These are phyloP conservation scores for Suillus brevipes DNA, from an alignment of 768 basidiomycete genomes.

Conservation along the genomic window DNA sequence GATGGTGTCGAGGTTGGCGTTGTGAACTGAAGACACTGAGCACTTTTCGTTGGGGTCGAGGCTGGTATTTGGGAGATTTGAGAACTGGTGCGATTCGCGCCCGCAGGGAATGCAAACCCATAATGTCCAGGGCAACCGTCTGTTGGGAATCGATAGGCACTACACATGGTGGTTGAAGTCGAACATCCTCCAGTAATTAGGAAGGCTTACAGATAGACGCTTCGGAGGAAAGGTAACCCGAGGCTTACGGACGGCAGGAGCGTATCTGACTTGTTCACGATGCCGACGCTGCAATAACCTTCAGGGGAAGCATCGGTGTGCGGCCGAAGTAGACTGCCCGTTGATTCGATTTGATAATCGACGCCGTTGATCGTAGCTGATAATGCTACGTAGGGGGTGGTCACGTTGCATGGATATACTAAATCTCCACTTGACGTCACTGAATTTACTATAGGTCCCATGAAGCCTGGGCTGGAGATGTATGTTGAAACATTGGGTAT, in stretches of 20 bases:
- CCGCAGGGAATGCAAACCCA: slow-evolving; percentile 31
- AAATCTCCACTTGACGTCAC: neutral
- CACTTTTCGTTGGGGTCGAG: slow-evolving; percentile 27
- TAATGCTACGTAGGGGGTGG: slow-evolving; percentile 24
- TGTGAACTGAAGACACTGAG: slow-evolving; percentile 25
- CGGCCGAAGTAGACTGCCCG: slow-evolving; percentile 23
- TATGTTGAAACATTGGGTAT: slow-evolving; percentile 22
- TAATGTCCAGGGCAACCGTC: slow-evolving; percentile 31
- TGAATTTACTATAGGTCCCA: slow-evolving; percentile 23
- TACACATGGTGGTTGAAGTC: slow-evolving; percentile 1
- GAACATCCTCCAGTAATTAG: neutral
- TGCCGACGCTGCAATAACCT: slow-evolving; percentile 25
- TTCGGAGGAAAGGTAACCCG: slow-evolving; percentile 31
- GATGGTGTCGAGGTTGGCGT: slow-evolving; percentile 31
- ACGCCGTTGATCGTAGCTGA: slow-evolving; percentile 32
- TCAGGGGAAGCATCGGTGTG: neutral
- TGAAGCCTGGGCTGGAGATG: slow-evolving; percentile 17
- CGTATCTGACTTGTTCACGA: slow-evolving; percentile 16
- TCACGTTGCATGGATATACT: slow-evolving; percentile 20
- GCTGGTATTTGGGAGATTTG: slow-evolving; percentile 31
- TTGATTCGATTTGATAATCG: slow-evolving; percentile 31
- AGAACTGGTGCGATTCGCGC: slow-evolving; percentile 26
- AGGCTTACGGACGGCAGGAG: slow-evolving; percentile 17
- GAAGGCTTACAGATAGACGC: slow-evolving; percentile 30
- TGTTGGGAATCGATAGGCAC: slow-evolving; percentile 35